A percentile compares a stretch with the other conserved stretches of the same genome.
phyloP scores from a whole-genome alignment of 1,284 basidiomycete species.

The Trichosporon sp. region DNA sequence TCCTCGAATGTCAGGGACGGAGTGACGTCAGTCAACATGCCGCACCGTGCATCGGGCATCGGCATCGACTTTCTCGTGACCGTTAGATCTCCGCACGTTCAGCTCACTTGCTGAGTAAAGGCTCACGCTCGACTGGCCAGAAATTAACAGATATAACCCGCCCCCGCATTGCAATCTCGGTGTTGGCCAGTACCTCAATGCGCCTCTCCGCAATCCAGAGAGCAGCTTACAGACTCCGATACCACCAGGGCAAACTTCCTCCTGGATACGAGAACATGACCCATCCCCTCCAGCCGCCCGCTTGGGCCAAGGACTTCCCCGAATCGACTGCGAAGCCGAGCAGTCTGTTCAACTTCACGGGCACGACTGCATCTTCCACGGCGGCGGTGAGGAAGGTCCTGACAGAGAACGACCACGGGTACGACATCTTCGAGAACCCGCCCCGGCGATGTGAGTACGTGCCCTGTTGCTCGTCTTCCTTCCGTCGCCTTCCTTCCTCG shows the following conservation, averaged over 20 bases:
- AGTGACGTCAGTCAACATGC: conserved; percentile 2
- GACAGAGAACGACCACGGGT: conserved; percentile 62
- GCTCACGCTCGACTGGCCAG: background rate
- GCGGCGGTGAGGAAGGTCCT: conserved; percentile 60
- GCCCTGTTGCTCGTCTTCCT: too few species aligned
- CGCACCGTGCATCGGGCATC: background rate
- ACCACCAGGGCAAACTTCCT: background rate
- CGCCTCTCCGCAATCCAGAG: background rate
- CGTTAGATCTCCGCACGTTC: background rate
- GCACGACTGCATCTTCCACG: conserved; percentile 62
- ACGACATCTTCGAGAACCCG: conserved; percentile 63
- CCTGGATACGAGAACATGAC: background rate
- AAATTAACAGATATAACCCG: background rate
- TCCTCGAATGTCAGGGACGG: background rate
- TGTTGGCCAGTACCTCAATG: background rate
- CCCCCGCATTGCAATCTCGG: too few species aligned
- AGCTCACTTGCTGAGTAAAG: conserved; percentile 5
- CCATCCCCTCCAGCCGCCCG: conserved; percentile 16
- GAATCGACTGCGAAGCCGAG: conserved; percentile 43
- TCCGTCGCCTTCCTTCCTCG: background rate
- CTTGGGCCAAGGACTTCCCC: conserved; percentile 36
- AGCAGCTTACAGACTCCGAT: background rate
- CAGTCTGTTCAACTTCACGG: conserved; percentile 56
- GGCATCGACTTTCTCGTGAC: background rate
- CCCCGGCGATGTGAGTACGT: conserved; percentile 39